Evolutionary conservation across 208 protist species (phyloP).

Genomic region (Wallacemonas collosoma): DNA sequence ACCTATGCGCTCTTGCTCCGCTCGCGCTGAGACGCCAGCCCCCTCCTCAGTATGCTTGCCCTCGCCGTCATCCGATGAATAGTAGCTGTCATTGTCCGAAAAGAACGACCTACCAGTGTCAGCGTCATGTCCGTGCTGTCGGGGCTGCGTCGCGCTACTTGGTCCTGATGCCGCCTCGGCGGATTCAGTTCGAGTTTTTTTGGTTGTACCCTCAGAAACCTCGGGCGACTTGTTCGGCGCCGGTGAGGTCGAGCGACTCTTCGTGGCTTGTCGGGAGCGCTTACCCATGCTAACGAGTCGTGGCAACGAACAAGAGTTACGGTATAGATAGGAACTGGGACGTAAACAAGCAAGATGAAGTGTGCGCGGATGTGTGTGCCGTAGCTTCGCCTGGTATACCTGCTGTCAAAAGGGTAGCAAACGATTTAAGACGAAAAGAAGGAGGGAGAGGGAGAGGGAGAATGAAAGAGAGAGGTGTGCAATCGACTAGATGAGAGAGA

Average conservation of each 20-base stretch:
- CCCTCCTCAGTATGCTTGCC: not conserved
- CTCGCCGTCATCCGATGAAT: not conserved
- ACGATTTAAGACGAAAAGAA: not conserved
- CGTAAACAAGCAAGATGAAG: not conserved
- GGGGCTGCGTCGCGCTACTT: not conserved
- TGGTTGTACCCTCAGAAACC: not conserved
- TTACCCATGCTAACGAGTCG: not conserved
- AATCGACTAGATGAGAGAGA: slow-evolving; percentile 2
- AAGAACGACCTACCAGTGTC: not conserved
- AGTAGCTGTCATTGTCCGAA: not conserved
- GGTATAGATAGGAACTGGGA: not conserved
- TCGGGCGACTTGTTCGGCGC: not conserved
- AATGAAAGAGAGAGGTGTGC: not conserved
- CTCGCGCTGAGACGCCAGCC: not conserved
- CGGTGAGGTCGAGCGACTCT: slow-evolving; percentile 8
- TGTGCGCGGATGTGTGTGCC: no score
- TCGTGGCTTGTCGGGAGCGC: slow-evolving; percentile 1
- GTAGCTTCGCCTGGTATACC: no score
- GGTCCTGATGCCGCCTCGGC: not conserved
- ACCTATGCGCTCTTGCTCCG: not conserved
- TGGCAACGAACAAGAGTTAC: not conserved
- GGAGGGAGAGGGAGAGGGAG: not conserved
- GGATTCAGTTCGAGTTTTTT: not conserved
- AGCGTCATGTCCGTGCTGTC: not conserved
- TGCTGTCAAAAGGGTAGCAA: not conserved